Evolutionary conservation across 202 grass and related monocot genomes (phyloP).

Genomic region (Alloteropsis angusta): DNA sequence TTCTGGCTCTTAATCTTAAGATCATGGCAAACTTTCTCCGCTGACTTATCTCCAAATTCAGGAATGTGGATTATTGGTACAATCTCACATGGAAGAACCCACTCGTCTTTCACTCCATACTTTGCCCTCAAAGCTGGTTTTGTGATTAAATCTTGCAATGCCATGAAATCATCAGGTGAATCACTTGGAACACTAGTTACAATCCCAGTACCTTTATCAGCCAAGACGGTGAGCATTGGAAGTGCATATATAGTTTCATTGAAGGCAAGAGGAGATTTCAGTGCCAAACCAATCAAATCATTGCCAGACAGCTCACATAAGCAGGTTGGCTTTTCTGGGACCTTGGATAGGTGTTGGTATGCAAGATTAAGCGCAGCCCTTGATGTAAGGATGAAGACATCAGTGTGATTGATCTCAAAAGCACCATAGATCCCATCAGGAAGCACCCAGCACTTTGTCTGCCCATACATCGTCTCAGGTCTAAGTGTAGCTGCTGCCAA

Average conservation of each 20-base stretch:
- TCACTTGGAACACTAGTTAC: constrained; percentile 93
- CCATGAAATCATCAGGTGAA: constrained; percentile 87
- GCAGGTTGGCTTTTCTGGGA: constrained; percentile 69
- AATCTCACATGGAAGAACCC: constrained; percentile 63
- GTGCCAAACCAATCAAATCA: constrained; percentile 76
- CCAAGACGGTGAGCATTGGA: constrained; percentile 79
- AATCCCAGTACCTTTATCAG: constrained; percentile 83
- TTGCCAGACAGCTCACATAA: constrained; percentile 51
- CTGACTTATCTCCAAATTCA: constrained; percentile 52
- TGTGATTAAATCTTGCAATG: constrained; percentile 53
- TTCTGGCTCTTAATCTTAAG: constrained; percentile 66
- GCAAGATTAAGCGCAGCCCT: constrained; percentile 77
- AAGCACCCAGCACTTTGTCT: constrained; percentile 84
- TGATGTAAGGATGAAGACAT: constrained; percentile 73
- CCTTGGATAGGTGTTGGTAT: constrained; percentile 59
- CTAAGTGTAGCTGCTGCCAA: constrained; percentile 77
- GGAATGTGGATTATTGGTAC: constrained; percentile 68
- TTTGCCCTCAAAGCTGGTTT: constrained; percentile 65
- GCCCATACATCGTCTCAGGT: constrained; percentile 91
- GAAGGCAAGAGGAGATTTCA: constrained; percentile 65
- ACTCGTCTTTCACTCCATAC: constrained; percentile 76
- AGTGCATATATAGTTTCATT: constrained; percentile 69
- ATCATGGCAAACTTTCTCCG: constrained; percentile 46
- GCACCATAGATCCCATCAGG: constrained; percentile 75
- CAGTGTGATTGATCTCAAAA: constrained; percentile 81